A percentile compares a stretch with the other conserved stretches of the same genome.
phyloP scores from a whole-genome alignment of 345 rosid genomes.

The Noccaea bulbosa region DNA sequence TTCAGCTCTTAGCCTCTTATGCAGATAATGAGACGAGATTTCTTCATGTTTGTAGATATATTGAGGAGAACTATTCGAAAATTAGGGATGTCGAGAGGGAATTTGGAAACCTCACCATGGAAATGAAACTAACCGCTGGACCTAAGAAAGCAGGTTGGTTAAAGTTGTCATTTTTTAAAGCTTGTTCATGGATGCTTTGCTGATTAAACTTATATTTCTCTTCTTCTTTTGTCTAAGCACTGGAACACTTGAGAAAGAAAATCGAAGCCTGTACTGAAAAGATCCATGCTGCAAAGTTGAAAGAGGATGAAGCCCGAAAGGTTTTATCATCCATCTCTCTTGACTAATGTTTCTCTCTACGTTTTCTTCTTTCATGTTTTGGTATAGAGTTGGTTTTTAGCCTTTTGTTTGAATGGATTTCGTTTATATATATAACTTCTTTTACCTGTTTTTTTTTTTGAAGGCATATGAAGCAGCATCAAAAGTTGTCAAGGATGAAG shows the following conservation, averaged over 20 bases:
- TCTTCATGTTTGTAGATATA: constrained; percentile 55
- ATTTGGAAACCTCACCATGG: constrained; percentile 72
- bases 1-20: not conserved
- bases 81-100: constrained; percentile 90
- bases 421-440: not conserved
- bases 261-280: constrained; percentile 76
- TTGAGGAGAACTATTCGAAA: constrained; percentile 81
- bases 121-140: constrained; percentile 96
- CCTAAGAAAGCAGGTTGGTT: constrained; percentile 88
- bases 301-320: constrained; percentile 82
- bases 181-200: constrained; percentile 8
- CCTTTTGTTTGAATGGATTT: not conserved
- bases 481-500: constrained; percentile 73
- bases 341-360: constrained; percentile 5
- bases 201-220: constrained; percentile 32
- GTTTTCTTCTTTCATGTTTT: constrained; percentile 7
- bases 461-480: constrained; percentile 76
- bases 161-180: not conserved
- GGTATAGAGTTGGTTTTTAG: not conserved
- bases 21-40: constrained; percentile 13
- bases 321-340: constrained; percentile 48
- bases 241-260: constrained; percentile 89
- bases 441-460: not conserved
- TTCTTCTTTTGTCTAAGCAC: constrained; percentile 57
- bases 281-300: constrained; percentile 69